Percentiles rank a stretch among this genome's conserved stretches.
Conservation (phyloP, 2,329 filamentous ascomycete genomes). For the Ilyonectria destructans region DNA sequence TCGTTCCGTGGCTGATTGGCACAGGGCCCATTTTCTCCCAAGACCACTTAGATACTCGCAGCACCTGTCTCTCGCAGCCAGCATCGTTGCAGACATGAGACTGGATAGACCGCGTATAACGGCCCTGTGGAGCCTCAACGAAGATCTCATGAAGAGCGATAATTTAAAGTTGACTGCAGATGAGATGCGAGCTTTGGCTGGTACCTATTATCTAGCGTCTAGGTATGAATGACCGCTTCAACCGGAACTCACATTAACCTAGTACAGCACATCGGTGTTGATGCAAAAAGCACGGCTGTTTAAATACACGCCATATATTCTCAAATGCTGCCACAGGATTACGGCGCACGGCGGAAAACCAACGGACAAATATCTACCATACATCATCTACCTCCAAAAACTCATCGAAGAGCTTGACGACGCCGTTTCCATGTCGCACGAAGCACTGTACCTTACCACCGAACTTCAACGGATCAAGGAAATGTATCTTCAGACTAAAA, state of each 20-base stretch:
- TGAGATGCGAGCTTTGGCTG: slow-evolving; percentile 51
- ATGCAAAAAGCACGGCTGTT: slow-evolving; percentile 53
- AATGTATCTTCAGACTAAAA: slow-evolving; percentile 44
- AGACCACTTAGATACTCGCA: slow-evolving; percentile 49
- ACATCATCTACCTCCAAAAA: slow-evolving; percentile 51
- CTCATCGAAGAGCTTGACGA: slow-evolving; percentile 53
- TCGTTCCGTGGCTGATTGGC: slow-evolving; percentile 22
- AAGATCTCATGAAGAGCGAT: slow-evolving; percentile 36
- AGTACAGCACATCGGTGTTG: slow-evolving; percentile 45
- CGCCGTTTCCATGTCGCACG: slow-evolving; percentile 31
- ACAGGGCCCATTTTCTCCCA: slow-evolving; percentile 54
- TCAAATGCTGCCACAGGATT: slow-evolving; percentile 46
- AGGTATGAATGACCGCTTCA: slow-evolving; percentile 39
- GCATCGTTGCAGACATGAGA: slow-evolving; percentile 53
- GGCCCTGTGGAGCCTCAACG: slow-evolving; percentile 50
- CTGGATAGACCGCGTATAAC: slow-evolving; percentile 49
- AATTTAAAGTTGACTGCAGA: slow-evolving; percentile 43
- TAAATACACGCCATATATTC: slow-evolving; percentile 48
- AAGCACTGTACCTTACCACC: slow-evolving; percentile 22
- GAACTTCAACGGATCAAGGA: slow-evolving; percentile 44
- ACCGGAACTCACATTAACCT: neutral
- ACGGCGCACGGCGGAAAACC: slow-evolving; percentile 27
- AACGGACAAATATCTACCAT: slow-evolving; percentile 49
- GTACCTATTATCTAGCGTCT: slow-evolving; percentile 53
- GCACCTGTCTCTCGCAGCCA: slow-evolving; percentile 51